A percentile compares a stretch with the other conserved stretches of the same genome.
These are phyloP conservation scores for Thalassiosira gravida DNA, from an alignment of 352 stramenopile genomes.

Conservation along the genomic window DNA sequence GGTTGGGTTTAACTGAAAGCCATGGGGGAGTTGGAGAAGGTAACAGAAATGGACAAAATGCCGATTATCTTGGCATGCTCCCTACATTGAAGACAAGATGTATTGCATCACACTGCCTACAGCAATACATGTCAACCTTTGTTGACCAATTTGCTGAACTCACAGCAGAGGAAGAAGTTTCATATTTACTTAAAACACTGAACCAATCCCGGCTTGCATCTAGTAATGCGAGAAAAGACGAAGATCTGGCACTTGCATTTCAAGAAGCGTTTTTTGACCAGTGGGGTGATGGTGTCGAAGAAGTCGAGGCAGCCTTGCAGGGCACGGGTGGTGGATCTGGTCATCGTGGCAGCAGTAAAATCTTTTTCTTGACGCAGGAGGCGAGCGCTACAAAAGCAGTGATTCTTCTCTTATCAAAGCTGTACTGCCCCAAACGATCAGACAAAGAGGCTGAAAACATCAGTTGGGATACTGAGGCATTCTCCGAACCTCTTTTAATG, in stretches of 20 bases:
- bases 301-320: conserved; percentile 74
- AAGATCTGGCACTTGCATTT: conserved; percentile 78
- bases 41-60: conserved; percentile 2
- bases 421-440: conserved; percentile 54
- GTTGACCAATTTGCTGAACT: conserved; percentile 50
- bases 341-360: conserved; percentile 76
- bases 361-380: conserved; percentile 87
- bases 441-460: conserved; percentile 22
- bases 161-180: conserved; percentile 48
- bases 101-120: conserved; percentile 76
- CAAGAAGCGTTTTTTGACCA: conserved; percentile 81
- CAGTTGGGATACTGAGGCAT: conserved; percentile 65
- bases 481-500: conserved; percentile 75
- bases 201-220: conserved; percentile 61
- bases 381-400: conserved; percentile 74
- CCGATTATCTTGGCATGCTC: conserved; percentile 55
- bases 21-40: conserved; percentile 16
- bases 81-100: conserved; percentile 76
- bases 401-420: conserved; percentile 71
- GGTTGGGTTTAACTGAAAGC: conserved; percentile 6
- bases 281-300: conserved; percentile 74
- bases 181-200: conserved; percentile 58
- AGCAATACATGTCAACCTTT: conserved; percentile 64
- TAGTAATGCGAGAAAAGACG: conserved; percentile 63
- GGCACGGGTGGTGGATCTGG: conserved; percentile 54